Conservation (phyloP, 176 grass and related monocot species). For the Typha latifolia region DNA sequence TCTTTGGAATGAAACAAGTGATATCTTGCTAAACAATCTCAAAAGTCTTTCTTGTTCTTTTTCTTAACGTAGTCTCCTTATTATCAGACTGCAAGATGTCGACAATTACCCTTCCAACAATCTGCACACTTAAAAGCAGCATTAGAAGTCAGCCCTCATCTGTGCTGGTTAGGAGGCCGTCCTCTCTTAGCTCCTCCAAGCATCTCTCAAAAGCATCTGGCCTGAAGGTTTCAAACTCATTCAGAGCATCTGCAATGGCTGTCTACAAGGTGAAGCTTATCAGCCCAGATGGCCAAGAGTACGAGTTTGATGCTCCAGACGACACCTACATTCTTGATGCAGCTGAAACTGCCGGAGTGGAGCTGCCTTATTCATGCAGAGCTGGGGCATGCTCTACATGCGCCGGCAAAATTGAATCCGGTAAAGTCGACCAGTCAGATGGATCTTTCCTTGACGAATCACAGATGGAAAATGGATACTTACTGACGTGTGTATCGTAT, state of each 20-base stretch:
- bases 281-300: conserved; percentile 25
- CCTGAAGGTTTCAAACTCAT: conserved; percentile 11
- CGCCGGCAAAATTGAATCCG: conserved; percentile 33
- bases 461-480: conserved; percentile 41
- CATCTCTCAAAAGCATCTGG: neutral
- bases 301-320: conserved; percentile 54
- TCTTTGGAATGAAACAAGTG: neutral
- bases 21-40: neutral
- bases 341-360: conserved; percentile 40
- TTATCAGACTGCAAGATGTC: neutral
- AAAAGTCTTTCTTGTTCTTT: neutral
- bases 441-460: conserved; percentile 45
- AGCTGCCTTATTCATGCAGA: conserved; percentile 47
- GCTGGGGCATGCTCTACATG: conserved; percentile 54
- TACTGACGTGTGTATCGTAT: conserved; percentile 55
- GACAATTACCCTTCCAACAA: neutral
- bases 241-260: conserved; percentile 18
- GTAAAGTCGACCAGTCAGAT: conserved; percentile 47
- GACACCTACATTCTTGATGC: conserved; percentile 60
- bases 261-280: conserved; percentile 51
- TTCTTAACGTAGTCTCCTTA: neutral
- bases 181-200: neutral
- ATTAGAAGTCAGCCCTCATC: neutral
- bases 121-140: conserved; percentile 1
- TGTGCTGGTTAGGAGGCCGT: neutral